Evolutionary conservation across 225 moss, liverwort and hornwort species (phyloP).

Genomic region (Sphagnum contortum): DNA sequence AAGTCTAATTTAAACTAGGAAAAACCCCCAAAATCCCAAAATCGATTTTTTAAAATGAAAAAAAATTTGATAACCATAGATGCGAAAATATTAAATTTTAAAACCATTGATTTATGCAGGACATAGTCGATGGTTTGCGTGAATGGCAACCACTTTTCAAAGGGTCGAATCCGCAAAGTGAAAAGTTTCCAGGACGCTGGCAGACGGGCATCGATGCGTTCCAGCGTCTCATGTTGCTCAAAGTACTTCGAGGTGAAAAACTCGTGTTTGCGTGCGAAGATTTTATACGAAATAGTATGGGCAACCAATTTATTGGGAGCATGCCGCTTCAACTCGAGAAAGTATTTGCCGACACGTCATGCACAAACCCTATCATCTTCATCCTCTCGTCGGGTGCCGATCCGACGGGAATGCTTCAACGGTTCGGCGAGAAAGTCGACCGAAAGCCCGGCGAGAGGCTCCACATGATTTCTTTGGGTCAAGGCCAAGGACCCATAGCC

Average conservation of each 20-base stretch:
- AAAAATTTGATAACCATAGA: no score
- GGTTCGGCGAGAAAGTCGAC: conserved; percentile 85
- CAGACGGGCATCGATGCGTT: conserved; percentile 20
- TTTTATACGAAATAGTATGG: conserved; percentile 54
- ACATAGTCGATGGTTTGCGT: conserved; percentile 10
- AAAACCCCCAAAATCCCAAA: no score
- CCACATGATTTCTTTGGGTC: conserved; percentile 89
- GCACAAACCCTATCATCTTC: conserved; percentile 67
- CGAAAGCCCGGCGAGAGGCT: conserved; percentile 48
- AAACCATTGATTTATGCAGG: conserved; percentile 14
- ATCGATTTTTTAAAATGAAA: no score
- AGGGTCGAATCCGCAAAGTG: conserved; percentile 34
- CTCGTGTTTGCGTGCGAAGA: conserved; percentile 55
- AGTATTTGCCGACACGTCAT: conserved; percentile 66
- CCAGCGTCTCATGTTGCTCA: conserved; percentile 55
- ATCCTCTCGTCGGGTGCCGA: conserved; percentile 79
- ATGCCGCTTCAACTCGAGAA: conserved; percentile 69
- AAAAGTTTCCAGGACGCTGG: conserved; percentile 45
- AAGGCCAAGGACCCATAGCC: conserved; percentile 90
- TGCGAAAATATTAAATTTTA: neutral
- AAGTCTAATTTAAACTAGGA: no score
- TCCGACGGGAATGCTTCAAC: conserved; percentile 69
- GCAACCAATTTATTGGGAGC: conserved; percentile 62
- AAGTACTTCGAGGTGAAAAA: conserved; percentile 71
- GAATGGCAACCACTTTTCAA: conserved; percentile 48